Evolutionary conservation across 192 early-diverging fungal species (phyloP).

Genomic region (Backusella luteola): DNA sequence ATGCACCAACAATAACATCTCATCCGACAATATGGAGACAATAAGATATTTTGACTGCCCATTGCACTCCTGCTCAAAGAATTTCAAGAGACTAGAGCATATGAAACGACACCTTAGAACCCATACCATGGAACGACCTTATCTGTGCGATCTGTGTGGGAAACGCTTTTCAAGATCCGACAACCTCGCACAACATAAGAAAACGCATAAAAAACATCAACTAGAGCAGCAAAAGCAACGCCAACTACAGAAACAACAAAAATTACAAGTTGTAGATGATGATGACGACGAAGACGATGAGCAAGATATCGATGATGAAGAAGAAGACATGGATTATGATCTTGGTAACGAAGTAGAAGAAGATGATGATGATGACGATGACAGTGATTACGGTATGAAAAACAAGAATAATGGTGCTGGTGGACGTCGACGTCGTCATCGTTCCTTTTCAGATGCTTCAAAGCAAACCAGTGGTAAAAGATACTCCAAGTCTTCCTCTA

Average conservation of each 20-base stretch:
- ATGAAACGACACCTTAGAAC: conserved; percentile 58
- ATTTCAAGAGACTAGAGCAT: conserved; percentile 59
- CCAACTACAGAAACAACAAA: background rate
- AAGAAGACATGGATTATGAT: background rate
- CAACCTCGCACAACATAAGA: conserved; percentile 59
- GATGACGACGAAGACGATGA: background rate
- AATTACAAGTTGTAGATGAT: background rate
- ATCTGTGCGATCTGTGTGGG: conserved; percentile 52
- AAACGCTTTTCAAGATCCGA: conserved; percentile 60
- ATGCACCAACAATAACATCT: conserved; percentile 3
- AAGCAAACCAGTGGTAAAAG: background rate
- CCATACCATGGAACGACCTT: conserved; percentile 60
- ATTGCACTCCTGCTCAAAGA: conserved; percentile 46
- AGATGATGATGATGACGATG: background rate
- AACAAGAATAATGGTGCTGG: background rate
- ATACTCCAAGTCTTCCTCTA: background rate
- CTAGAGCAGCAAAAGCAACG: background rate
- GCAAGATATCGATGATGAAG: background rate
- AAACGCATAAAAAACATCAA: conserved; percentile 42
- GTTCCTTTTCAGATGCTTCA: background rate
- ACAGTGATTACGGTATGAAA: background rate
- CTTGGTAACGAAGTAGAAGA: background rate
- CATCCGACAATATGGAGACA: background rate
- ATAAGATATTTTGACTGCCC: conserved; percentile 48
- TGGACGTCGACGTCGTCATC: background rate